These are phyloP conservation scores for Russula lepida DNA, from an alignment of 768 basidiomycete species.

Conservation along the genomic window DNA sequence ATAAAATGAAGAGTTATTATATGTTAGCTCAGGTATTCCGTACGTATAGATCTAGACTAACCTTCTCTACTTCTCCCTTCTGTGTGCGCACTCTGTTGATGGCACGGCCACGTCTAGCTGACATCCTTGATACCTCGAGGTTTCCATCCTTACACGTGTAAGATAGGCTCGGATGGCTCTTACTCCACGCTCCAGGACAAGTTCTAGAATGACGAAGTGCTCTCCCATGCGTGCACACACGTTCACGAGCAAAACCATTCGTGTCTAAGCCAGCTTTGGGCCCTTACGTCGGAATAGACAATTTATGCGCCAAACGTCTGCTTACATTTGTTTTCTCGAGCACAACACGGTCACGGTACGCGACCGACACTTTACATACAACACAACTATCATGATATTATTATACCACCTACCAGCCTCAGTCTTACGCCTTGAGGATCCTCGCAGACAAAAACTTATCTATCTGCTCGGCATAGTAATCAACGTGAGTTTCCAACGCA, in stretches of 20 bases:
- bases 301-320: too few relatives aligned
- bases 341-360: neutral
- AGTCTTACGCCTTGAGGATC: neutral
- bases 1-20: too few relatives aligned
- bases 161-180: neutral
- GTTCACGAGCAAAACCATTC: too few relatives aligned
- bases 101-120: neutral
- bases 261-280: neutral
- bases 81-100: neutral
- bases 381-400: neutral
- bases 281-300: neutral
- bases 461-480: constrained; percentile 24
- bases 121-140: neutral
- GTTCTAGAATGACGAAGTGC: neutral
- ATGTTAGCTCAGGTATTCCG: too few relatives aligned
- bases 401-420: neutral
- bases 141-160: neutral
- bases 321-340: neutral
- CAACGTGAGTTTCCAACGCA: constrained; percentile 28
- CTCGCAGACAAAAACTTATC: constrained; percentile 16
- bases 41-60: too few relatives aligned
- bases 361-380: neutral
- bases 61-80: neutral
- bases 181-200: too few relatives aligned
- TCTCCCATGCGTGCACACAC: neutral